These are phyloP conservation scores for Phytophthora niederhauseri DNA, from an alignment of 352 stramenopile genomes.

Conservation along the genomic window DNA sequence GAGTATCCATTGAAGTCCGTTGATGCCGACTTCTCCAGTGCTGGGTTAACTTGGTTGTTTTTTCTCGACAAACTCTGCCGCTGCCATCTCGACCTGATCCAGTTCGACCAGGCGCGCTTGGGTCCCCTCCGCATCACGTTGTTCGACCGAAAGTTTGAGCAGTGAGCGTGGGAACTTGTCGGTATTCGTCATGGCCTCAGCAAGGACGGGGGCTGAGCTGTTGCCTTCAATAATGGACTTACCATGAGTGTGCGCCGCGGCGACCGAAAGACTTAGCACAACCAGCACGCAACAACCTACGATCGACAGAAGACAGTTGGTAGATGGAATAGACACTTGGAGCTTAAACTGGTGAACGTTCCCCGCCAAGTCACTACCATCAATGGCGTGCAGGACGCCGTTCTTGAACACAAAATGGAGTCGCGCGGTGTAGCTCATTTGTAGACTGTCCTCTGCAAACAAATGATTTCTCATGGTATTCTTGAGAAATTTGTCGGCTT, in stretches of 20 bases:
- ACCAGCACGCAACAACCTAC: background rate
- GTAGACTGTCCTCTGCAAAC: background rate
- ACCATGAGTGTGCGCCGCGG: background rate
- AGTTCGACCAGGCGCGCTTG: background rate
- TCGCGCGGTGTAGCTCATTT: background rate
- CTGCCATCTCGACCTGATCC: background rate
- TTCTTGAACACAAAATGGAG: too few relatives aligned
- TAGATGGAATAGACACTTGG: background rate
- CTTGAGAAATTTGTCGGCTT: background rate
- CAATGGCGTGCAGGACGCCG: background rate
- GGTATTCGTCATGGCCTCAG: background rate
- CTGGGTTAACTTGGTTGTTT: background rate
- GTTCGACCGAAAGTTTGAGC: background rate
- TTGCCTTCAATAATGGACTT: background rate
- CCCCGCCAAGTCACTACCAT: background rate
- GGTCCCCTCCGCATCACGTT: background rate
- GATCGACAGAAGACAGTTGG: background rate
- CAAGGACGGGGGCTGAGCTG: background rate
- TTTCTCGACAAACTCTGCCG: background rate
- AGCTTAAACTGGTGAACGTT: background rate
- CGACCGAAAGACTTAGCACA: background rate
- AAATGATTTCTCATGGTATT: background rate
- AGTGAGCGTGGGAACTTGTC: background rate
- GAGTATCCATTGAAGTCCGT: too few relatives aligned
- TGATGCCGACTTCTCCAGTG: background rate